Conservation (phyloP, 495 filamentous ascomycete genomes). For the Hypoxylon rickii region DNA sequence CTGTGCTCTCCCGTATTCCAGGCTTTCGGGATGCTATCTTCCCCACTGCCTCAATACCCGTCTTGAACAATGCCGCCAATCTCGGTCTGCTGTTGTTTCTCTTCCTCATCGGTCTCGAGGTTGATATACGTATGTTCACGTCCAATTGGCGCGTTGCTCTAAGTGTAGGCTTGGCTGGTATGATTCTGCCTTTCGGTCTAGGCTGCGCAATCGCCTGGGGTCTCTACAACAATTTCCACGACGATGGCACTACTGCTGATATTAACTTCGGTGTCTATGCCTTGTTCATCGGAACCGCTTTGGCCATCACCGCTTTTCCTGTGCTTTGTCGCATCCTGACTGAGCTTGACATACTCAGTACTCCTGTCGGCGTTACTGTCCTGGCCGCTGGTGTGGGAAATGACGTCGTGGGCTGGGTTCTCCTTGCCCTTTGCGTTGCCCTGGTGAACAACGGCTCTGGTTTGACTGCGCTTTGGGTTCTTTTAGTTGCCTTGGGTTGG, state of each 20-base stretch:
- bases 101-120: conserved; percentile 91
- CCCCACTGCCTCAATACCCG: conserved; percentile 71
- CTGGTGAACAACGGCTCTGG: conserved; percentile 88
- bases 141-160: conserved; percentile 86
- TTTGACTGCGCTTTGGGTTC: conserved; percentile 82
- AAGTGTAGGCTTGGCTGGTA: conserved; percentile 82
- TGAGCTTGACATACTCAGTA: conserved; percentile 85
- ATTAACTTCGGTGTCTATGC: conserved; percentile 83
- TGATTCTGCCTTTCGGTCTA: conserved; percentile 76
- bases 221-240: conserved; percentile 76
- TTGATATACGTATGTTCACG: conserved; percentile 82
- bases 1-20: conserved; percentile 81
- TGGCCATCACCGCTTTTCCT: conserved; percentile 96
- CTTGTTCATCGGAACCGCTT: conserved; percentile 92
- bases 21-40: conserved; percentile 81
- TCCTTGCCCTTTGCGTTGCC: conserved; percentile 92
- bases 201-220: conserved; percentile 82
- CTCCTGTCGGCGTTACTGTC: conserved; percentile 85
- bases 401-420: conserved; percentile 92
- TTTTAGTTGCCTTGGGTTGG: conserved; percentile 77
- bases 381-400: conserved; percentile 95
- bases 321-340: conserved; percentile 94
- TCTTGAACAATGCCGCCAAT: conserved; percentile 82
- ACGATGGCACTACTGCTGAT: conserved; percentile 62
- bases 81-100: conserved; percentile 88